These are phyloP conservation scores for Colletotrichum sojae DNA, from an alignment of 2,329 filamentous ascomycete species.

Conservation along the genomic window DNA sequence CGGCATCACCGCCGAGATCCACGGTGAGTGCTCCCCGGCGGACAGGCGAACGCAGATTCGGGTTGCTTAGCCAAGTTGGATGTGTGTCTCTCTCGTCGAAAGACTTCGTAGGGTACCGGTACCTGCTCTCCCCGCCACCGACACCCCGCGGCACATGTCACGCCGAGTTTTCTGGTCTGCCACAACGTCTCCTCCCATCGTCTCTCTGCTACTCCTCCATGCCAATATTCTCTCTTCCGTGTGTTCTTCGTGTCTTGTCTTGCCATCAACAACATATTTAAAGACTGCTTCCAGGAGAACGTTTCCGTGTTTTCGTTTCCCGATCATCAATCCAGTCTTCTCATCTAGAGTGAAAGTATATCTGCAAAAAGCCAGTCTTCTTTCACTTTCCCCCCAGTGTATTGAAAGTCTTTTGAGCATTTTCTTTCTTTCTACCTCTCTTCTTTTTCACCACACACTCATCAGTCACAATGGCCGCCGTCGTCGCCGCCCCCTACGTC, in stretches of 20 bases:
- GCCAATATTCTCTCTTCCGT: not conserved
- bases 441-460: not conserved
- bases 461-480: slow-evolving; percentile 36
- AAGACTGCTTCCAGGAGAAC: slow-evolving; percentile 20
- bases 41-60: slow-evolving; percentile 22
- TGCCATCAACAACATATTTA: slow-evolving; percentile 39
- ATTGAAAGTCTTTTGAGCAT: not conserved
- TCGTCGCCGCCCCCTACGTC: slow-evolving; percentile 26
- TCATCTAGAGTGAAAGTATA: slow-evolving; percentile 7
- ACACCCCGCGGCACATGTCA: slow-evolving; percentile 17
- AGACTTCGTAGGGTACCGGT: not conserved
- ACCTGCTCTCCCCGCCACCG: slow-evolving; percentile 20
- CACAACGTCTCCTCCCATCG: too few relatives aligned
- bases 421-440: not conserved
- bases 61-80: slow-evolving; percentile 36
- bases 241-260: slow-evolving; percentile 15
- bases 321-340: slow-evolving; percentile 7
- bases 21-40: slow-evolving; percentile 4
- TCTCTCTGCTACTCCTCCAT: slow-evolving; percentile 8
- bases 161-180: slow-evolving; percentile 22
- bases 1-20: slow-evolving; percentile 27
- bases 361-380: not conserved
- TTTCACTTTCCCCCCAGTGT: not conserved
- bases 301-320: not conserved
- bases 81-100: too few relatives aligned